phyloP scores from a whole-genome alignment of 148 eudicot genomes.

The Diospyros lotus region DNA sequence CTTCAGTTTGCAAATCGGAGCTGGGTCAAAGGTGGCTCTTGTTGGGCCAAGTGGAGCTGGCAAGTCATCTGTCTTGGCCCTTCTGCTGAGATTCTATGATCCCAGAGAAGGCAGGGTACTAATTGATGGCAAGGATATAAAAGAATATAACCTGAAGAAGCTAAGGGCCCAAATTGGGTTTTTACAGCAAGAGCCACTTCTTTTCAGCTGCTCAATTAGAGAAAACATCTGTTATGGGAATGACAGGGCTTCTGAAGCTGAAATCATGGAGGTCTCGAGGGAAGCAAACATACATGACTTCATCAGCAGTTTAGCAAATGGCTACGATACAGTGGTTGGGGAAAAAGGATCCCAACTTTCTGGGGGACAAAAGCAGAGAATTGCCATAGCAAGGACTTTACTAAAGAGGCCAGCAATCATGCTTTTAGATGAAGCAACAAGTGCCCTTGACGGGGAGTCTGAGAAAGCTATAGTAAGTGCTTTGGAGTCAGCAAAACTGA shows the following conservation, averaged over 20 bases:
- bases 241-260: slow-evolving; percentile 37
- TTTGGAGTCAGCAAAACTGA: slow-evolving; percentile 24
- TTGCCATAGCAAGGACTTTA: slow-evolving; percentile 40
- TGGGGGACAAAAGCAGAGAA: slow-evolving; percentile 50
- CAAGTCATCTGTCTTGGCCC: slow-evolving; percentile 42
- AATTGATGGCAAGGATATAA: slow-evolving; percentile 38
- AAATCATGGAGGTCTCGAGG: slow-evolving; percentile 36
- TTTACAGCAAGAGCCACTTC: slow-evolving; percentile 48
- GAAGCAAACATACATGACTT: slow-evolving; percentile 41
- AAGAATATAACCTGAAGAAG: slow-evolving; percentile 28
- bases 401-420: slow-evolving; percentile 39
- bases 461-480: slow-evolving; percentile 30
- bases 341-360: slow-evolving; percentile 54
- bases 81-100: slow-evolving; percentile 46
- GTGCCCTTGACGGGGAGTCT: slow-evolving; percentile 52
- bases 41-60: slow-evolving; percentile 55
- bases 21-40: slow-evolving; percentile 48
- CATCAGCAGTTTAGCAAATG: slow-evolving; percentile 41
- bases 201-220: slow-evolving; percentile 46
- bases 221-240: slow-evolving; percentile 39
- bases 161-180: slow-evolving; percentile 40
- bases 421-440: slow-evolving; percentile 49
- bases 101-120: slow-evolving; percentile 30
- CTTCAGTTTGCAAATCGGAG: slow-evolving; percentile 33
- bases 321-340: slow-evolving; percentile 43